Conservation (phyloP, 2,329 filamentous ascomycete species). For the Stemphylium beticola region DNA sequence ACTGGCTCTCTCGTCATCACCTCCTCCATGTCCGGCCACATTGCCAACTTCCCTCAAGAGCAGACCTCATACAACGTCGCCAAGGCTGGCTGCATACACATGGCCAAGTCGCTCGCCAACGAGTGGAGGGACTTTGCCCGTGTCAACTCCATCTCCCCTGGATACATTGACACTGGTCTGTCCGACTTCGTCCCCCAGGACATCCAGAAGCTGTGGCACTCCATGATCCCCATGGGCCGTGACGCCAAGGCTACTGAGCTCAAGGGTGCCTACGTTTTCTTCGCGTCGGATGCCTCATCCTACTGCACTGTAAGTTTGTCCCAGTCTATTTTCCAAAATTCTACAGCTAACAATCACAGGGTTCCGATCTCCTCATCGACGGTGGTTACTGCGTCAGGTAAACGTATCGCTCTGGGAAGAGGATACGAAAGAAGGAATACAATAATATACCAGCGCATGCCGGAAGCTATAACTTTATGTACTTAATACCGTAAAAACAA, state of each 20-base stretch:
- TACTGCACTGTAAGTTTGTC: conserved; percentile 70
- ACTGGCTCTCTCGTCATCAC: conserved; percentile 71
- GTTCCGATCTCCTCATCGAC: conserved; percentile 75
- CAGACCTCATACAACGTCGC: conserved; percentile 58
- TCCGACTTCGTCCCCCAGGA: conserved; percentile 71
- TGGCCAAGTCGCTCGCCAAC: conserved; percentile 69
- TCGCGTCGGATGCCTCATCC: conserved; percentile 80
- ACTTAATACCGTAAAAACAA: conserved; percentile 25
- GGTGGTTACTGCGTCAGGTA: conserved; percentile 67
- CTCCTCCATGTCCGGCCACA: conserved; percentile 77
- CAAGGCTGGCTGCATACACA: conserved; percentile 71
- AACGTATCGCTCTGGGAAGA: conserved; percentile 29
- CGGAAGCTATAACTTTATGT: conserved; percentile 21
- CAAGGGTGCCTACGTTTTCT: conserved; percentile 82
- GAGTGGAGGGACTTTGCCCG: conserved; percentile 74
- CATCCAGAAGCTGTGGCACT: conserved; percentile 74
- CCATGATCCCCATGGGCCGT: conserved; percentile 80
- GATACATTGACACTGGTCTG: conserved; percentile 72
- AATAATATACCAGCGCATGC: conserved; percentile 17
- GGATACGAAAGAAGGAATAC: conserved; percentile 17
- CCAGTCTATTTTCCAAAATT: neutral
- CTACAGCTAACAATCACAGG: conserved; percentile 33
- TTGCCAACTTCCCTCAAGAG: conserved; percentile 82
- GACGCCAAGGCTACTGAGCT: conserved; percentile 77
- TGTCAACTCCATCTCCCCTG: conserved; percentile 71